phyloP scores from a whole-genome alignment of 805 yeast genomes.

The Ogataea paradorogensis region DNA sequence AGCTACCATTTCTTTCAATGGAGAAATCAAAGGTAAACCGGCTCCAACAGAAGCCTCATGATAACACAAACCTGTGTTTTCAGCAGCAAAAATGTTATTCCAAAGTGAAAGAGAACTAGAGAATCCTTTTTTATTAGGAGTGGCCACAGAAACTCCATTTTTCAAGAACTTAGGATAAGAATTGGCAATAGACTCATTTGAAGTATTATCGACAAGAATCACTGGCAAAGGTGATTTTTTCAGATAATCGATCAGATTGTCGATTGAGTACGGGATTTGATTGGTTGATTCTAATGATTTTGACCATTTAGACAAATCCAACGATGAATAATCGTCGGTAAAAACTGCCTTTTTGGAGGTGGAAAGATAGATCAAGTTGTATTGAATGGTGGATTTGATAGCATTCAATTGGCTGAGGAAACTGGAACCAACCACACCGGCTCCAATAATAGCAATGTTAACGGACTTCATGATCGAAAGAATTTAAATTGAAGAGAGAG shows the following conservation, averaged over 20 bases:
- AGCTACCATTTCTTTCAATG: constrained; percentile 79
- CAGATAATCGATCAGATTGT: constrained; percentile 60
- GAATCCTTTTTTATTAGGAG: constrained; percentile 98
- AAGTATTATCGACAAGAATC: constrained; percentile 91
- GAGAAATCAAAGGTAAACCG: constrained; percentile 89
- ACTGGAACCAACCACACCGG: constrained; percentile 95
- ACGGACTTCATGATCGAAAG: constrained; percentile 34
- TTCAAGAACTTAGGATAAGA: constrained; percentile 71
- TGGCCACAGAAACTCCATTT: constrained; percentile 87
- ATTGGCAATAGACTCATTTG: constrained; percentile 73
- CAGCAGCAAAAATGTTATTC: constrained; percentile 64
- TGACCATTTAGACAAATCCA: constrained; percentile 61
- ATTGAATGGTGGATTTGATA: constrained; percentile 56
- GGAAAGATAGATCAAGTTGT: constrained; percentile 79
- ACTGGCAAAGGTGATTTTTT: constrained; percentile 68
- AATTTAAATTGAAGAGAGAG: background rate
- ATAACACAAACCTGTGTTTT: constrained; percentile 76
- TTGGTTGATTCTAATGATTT: constrained; percentile 44
- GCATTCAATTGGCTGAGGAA: constrained; percentile 76
- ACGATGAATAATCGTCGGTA: constrained; percentile 66
- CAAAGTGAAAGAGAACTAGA: constrained; percentile 73
- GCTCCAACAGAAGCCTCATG: constrained; percentile 99
- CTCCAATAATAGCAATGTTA: constrained; percentile 72
- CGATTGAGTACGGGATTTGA: constrained; percentile 49
- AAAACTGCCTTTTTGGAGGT: constrained; percentile 68